Evolutionary conservation across 2,329 filamentous ascomycete species (phyloP).

Genomic region (Tolypocladium cylindrosporum): DNA sequence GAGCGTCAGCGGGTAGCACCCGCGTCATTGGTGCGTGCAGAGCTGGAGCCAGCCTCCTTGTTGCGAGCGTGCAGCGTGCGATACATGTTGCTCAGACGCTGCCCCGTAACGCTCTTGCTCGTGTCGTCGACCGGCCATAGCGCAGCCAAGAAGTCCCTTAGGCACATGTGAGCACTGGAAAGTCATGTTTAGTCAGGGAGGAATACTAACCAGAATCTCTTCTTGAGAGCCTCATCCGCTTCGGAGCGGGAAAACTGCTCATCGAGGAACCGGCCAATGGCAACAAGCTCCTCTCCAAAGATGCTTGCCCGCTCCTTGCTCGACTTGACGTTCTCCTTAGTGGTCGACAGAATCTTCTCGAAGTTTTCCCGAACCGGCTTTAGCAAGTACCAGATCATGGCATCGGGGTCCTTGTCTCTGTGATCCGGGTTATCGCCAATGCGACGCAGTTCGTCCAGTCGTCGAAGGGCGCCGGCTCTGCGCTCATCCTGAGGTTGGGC

Average conservation of each 20-base stretch:
- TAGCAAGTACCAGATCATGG: conserved; percentile 38
- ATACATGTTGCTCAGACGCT: conserved; percentile 34
- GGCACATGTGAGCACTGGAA: conserved; percentile 9
- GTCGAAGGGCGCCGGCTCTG: conserved; percentile 28
- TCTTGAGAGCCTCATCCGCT: conserved; percentile 31
- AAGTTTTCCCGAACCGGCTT: conserved; percentile 52
- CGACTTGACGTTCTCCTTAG: conserved; percentile 50
- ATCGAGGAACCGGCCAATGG: conserved; percentile 53
- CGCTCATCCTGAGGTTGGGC: conserved; percentile 27
- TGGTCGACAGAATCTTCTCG: conserved; percentile 48
- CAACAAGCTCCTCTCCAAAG: conserved; percentile 50
- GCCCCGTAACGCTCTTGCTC: conserved; percentile 32
- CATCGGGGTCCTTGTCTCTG: conserved; percentile 33
- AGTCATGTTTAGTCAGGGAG: neutral
- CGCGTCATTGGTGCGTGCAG: conserved; percentile 21
- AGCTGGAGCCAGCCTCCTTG: conserved; percentile 17
- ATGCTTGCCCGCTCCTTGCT: conserved; percentile 52
- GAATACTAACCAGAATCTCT: conserved; percentile 39
- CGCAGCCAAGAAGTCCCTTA: conserved; percentile 33
- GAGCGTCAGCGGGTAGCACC: conserved; percentile 8
- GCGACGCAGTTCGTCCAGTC: conserved; percentile 31
- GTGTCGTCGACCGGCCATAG: conserved; percentile 37
- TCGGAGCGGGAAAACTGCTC: conserved; percentile 30
- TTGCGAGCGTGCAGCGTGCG: conserved; percentile 25
- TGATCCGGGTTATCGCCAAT: conserved; percentile 41